These are phyloP conservation scores for Senna tora DNA, from an alignment of 306 rosid genomes.

Conservation along the genomic window DNA sequence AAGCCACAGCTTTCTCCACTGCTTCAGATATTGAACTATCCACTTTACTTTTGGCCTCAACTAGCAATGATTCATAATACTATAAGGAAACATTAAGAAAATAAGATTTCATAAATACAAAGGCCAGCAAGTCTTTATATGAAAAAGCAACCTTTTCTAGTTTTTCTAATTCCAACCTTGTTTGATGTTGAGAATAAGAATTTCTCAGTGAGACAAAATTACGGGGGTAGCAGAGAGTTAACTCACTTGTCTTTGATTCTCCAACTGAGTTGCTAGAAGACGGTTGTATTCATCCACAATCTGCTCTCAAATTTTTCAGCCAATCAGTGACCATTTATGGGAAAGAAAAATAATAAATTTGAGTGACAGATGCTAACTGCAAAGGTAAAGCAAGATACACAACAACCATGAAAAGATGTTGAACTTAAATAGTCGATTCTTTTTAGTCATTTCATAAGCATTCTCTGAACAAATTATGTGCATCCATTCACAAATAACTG, in stretches of 20 bases:
- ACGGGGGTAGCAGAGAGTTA: constrained; percentile 22
- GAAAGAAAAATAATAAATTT: constrained; percentile 6
- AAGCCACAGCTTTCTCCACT: constrained; percentile 70
- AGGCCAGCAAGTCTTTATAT: constrained; percentile 17
- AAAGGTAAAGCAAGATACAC: constrained; percentile 11
- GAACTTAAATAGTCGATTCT: background rate
- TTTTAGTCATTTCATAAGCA: constrained; percentile 8
- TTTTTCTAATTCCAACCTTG: constrained; percentile 19
- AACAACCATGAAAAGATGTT: constrained; percentile 5
- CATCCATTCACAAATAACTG: background rate
- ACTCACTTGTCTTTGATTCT: constrained; percentile 88
- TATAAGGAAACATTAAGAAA: constrained; percentile 40
- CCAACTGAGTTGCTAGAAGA: constrained; percentile 88
- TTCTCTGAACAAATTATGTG: constrained; percentile 23
- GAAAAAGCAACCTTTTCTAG: constrained; percentile 27
- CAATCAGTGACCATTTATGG: constrained; percentile 36
- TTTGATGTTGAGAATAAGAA: constrained; percentile 26
- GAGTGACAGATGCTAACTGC: constrained; percentile 25
- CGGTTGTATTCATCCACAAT: constrained; percentile 87
- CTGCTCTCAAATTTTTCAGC: constrained; percentile 57
- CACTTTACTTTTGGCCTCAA: constrained; percentile 71
- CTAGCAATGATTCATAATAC: constrained; percentile 74
- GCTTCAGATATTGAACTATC: constrained; percentile 71
- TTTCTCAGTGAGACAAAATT: constrained; percentile 20
- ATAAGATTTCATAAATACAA: constrained; percentile 32